Conservation (phyloP, 2,329 filamentous ascomycete species). For the Blastomyces percursus region DNA sequence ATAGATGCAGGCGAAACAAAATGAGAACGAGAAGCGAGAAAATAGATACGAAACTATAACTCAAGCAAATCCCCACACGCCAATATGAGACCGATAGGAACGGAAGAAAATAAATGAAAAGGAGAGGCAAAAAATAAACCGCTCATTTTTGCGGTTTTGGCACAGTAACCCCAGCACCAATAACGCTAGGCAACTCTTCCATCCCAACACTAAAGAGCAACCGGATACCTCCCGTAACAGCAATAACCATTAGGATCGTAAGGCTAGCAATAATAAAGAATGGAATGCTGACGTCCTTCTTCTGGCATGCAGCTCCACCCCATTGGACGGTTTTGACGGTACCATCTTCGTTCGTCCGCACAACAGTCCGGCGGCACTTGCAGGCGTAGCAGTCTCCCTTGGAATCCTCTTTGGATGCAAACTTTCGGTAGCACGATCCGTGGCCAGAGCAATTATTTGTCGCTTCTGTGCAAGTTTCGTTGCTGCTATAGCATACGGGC, state of each 20-base stretch:
- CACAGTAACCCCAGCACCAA: constrained; percentile 83
- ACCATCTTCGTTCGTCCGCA: constrained; percentile 36
- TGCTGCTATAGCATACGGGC: constrained; percentile 62
- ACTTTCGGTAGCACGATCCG: constrained; percentile 63
- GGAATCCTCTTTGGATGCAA: constrained; percentile 31
- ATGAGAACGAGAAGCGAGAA: background rate
- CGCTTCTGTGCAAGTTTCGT: constrained; percentile 54
- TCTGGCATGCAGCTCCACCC: constrained; percentile 80
- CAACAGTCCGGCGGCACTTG: constrained; percentile 53
- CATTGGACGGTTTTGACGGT: constrained; percentile 57
- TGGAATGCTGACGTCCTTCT: constrained; percentile 75
- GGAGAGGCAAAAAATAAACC: background rate
- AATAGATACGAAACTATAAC: background rate
- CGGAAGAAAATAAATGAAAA: background rate
- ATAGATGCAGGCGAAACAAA: background rate
- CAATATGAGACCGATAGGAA: background rate
- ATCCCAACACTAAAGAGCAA: constrained; percentile 74
- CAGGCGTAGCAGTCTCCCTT: constrained; percentile 62
- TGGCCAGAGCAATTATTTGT: constrained; percentile 77
- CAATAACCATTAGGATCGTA: constrained; percentile 55
- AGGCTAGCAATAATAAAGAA: constrained; percentile 82
- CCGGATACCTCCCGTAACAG: constrained; percentile 60
- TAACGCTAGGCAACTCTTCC: constrained; percentile 82
- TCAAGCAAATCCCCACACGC: constrained; percentile 3
- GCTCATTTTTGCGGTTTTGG: constrained; percentile 41